Evolutionary conservation across 805 yeast genomes (phyloP).

Genomic region (Yarrowia sp.): DNA sequence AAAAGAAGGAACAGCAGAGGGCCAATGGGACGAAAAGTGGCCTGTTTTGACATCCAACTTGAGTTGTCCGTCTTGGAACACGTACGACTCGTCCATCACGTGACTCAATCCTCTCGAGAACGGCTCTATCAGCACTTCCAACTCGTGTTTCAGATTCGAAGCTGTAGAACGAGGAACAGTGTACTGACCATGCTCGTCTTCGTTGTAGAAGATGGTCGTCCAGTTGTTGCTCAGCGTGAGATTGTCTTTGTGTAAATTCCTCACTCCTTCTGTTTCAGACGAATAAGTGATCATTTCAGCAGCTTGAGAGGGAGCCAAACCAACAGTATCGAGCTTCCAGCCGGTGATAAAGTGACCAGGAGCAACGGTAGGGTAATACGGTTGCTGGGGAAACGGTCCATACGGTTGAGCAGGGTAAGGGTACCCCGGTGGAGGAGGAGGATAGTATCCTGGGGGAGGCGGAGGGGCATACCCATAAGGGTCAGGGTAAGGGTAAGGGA

Average conservation of each 20-base stretch:
- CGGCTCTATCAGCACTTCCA: neutral
- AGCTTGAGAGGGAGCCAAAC: neutral
- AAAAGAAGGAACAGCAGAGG: neutral
- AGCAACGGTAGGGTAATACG: neutral
- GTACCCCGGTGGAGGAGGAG: neutral
- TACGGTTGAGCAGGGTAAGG: too few relatives aligned
- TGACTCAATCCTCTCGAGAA: neutral
- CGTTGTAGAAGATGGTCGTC: constrained; percentile 7
- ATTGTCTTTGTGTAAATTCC: neutral
- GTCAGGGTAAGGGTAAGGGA: neutral
- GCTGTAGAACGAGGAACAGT: neutral
- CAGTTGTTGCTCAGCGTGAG: constrained; percentile 21
- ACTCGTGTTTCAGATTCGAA: neutral
- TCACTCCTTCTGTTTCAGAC: neutral
- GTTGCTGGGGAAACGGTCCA: too few relatives aligned
- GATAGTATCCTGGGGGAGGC: neutral
- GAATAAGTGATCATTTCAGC: neutral
- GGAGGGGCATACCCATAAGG: neutral
- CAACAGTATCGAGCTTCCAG: constrained; percentile 14
- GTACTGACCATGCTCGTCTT: neutral
- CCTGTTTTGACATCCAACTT: neutral
- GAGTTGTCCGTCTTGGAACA: constrained; percentile 8
- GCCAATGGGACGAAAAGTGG: constrained; percentile 1
- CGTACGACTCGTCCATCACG: neutral
- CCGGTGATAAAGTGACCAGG: constrained; percentile 16